These are phyloP conservation scores for Colletotrichum coccodes DNA, from an alignment of 2,329 filamentous ascomycete genomes.

Conservation along the genomic window DNA sequence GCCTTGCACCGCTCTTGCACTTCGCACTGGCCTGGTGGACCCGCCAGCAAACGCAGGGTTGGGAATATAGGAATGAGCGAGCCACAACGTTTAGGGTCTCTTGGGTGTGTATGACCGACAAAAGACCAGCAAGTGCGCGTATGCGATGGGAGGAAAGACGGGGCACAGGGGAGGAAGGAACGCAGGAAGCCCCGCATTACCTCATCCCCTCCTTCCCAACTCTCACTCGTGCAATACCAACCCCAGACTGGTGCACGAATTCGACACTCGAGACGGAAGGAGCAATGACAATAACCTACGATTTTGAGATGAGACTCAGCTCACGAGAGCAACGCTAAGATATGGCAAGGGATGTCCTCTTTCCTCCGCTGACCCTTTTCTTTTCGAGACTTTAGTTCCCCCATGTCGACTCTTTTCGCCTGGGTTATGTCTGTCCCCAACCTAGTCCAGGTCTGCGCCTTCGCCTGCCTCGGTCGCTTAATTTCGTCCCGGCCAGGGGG, in stretches of 20 bases:
- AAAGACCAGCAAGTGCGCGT: neutral
- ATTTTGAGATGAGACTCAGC: slow-evolving; percentile 2
- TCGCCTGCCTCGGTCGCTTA: neutral
- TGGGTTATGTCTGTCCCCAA: neutral
- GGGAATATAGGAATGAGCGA: neutral
- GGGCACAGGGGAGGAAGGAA: neutral
- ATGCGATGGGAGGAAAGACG: neutral
- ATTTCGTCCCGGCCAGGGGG: neutral
- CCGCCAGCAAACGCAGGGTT: neutral
- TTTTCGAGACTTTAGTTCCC: no score
- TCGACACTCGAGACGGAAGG: slow-evolving; percentile 29
- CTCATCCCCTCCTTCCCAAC: slow-evolving; percentile 26
- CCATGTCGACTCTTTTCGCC: neutral
- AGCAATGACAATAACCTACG: neutral
- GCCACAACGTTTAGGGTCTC: no score
- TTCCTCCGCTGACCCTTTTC: neutral
- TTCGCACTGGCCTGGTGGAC: neutral
- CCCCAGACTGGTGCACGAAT: slow-evolving; percentile 23
- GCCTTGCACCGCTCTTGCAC: neutral
- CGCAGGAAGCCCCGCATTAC: slow-evolving; percentile 21
- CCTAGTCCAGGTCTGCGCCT: neutral
- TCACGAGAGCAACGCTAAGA: slow-evolving; percentile 17
- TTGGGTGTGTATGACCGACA: neutral
- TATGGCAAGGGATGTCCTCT: neutral
- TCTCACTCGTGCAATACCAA: slow-evolving; percentile 17